Evolutionary conservation across 2,329 filamentous ascomycete genomes (phyloP).

Genomic region (Fusarium bactridioides): DNA sequence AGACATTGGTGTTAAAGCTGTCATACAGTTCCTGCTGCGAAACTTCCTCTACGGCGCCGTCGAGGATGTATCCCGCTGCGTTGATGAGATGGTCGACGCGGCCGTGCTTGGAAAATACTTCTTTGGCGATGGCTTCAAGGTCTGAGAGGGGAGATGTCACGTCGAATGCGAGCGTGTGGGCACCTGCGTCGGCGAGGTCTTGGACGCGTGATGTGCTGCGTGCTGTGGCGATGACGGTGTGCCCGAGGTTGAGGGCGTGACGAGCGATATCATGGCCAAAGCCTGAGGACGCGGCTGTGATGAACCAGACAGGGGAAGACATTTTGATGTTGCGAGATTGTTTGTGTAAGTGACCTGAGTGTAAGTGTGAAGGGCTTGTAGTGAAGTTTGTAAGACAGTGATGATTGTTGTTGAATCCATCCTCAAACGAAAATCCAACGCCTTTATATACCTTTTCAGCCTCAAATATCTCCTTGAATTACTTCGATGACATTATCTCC

Average conservation of each 20-base stretch:
- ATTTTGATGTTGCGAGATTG: not conserved
- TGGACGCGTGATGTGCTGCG: slow-evolving; percentile 51
- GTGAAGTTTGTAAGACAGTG: not conserved
- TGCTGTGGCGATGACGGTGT: slow-evolving; percentile 60
- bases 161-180: slow-evolving; percentile 55
- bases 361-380: not conserved
- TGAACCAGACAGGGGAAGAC: slow-evolving; percentile 57
- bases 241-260: slow-evolving; percentile 54
- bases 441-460: not conserved
- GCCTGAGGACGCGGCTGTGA: slow-evolving; percentile 60
- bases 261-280: slow-evolving; percentile 57
- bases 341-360: not conserved
- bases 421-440: fast-evolving
- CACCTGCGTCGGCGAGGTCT: slow-evolving; percentile 54
- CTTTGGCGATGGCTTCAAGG: slow-evolving; percentile 48
- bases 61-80: slow-evolving; percentile 55
- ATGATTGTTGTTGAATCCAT: not conserved
- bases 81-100: slow-evolving; percentile 59
- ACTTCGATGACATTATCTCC: not conserved
- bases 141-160: slow-evolving; percentile 51
- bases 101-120: slow-evolving; percentile 45
- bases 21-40: slow-evolving; percentile 48
- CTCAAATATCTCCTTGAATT: not conserved
- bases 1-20: slow-evolving; percentile 62
- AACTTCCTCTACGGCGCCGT: slow-evolving; percentile 52